A percentile compares a stretch with the other conserved stretches of the same genome.
Evolutionary conservation across 495 filamentous ascomycete species (phyloP).

Genomic region (Daldinia decipiens): DNA sequence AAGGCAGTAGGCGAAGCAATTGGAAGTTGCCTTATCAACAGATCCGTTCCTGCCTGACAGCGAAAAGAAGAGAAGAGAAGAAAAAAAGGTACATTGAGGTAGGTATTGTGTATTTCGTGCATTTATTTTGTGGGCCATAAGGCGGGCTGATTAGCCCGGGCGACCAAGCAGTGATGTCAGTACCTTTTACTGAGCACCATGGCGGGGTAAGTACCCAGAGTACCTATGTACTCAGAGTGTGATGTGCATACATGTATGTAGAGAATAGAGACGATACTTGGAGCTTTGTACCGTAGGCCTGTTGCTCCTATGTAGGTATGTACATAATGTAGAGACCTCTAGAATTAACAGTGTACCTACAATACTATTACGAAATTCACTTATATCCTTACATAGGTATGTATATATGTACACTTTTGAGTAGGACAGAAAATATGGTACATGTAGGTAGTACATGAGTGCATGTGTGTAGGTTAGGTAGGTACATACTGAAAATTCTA

Average conservation of each 20-base stretch:
- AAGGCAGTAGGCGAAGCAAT: constrained; percentile 1
- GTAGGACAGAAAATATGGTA: not conserved
- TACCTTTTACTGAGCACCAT: constrained; percentile 6
- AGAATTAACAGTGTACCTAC: constrained; percentile 5
- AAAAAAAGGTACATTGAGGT: constrained; percentile 19
- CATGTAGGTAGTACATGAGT: too few relatives aligned
- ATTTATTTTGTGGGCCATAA: constrained; percentile 27
- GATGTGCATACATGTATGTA: not conserved
- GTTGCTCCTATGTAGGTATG: too few relatives aligned
- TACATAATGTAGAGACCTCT: not conserved
- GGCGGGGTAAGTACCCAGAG: constrained; percentile 34
- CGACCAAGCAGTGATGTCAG: constrained; percentile 39
- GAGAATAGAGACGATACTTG: not conserved
- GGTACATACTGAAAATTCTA: not conserved
- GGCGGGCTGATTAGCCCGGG: constrained; percentile 25
- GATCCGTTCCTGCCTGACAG: constrained; percentile 15
- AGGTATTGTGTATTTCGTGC: constrained; percentile 15
- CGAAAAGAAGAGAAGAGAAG: constrained; percentile 16
- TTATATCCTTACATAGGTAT: not conserved
- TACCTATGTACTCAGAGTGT: constrained; percentile 5
- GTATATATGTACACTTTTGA: not conserved
- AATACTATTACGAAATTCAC: not conserved
- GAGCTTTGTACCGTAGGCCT: too few relatives aligned
- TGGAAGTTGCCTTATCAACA: constrained; percentile 38
- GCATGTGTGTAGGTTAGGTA: too few relatives aligned